A percentile compares a stretch with the other conserved stretches of the same genome.
phyloP scores from a whole-genome alignment of 768 basidiomycete species.

The Mycena haematopus region DNA sequence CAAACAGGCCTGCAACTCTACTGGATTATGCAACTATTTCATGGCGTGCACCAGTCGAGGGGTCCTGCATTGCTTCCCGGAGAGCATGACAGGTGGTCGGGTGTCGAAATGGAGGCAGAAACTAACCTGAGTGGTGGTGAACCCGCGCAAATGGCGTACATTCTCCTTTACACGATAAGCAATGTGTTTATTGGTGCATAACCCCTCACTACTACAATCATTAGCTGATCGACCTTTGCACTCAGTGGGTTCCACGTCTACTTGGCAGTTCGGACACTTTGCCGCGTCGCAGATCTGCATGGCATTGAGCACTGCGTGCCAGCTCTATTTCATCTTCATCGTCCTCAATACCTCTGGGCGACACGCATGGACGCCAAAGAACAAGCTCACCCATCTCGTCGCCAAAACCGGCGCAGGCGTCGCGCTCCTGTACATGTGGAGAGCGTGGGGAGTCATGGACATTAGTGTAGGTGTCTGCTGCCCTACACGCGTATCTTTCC shows the following conservation, averaged over 20 bases:
- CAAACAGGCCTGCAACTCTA: conserved; percentile 14
- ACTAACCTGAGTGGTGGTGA: conserved; percentile 8
- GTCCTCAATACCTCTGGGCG: conserved; percentile 35
- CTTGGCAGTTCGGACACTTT: conserved; percentile 39
- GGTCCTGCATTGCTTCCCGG: neutral
- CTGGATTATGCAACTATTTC: conserved; percentile 22
- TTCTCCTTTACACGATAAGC: conserved; percentile 38
- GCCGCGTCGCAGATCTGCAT: conserved; percentile 37
- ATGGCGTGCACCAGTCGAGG: neutral
- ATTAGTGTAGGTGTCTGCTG: conserved; percentile 35
- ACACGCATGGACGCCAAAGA: conserved; percentile 33
- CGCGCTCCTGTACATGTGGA: conserved; percentile 42
- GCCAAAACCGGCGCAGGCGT: conserved; percentile 50
- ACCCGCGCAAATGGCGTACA: conserved; percentile 37
- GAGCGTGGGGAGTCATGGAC: conserved; percentile 34
- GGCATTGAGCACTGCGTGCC: conserved; percentile 41
- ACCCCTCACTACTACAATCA: no score
- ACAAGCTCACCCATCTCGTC: conserved; percentile 46
- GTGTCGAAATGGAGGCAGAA: neutral
- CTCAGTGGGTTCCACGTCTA: conserved; percentile 39
- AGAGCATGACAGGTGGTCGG: neutral
- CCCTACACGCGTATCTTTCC: neutral
- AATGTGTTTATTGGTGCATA: conserved; percentile 41
- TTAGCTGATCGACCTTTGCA: neutral
- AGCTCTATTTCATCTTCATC: conserved; percentile 44